Percentiles rank a stretch among this genome's conserved stretches.
These are phyloP conservation scores for Curvularia lunata DNA, from an alignment of 2,329 filamentous ascomycete species.

Conservation along the genomic window DNA sequence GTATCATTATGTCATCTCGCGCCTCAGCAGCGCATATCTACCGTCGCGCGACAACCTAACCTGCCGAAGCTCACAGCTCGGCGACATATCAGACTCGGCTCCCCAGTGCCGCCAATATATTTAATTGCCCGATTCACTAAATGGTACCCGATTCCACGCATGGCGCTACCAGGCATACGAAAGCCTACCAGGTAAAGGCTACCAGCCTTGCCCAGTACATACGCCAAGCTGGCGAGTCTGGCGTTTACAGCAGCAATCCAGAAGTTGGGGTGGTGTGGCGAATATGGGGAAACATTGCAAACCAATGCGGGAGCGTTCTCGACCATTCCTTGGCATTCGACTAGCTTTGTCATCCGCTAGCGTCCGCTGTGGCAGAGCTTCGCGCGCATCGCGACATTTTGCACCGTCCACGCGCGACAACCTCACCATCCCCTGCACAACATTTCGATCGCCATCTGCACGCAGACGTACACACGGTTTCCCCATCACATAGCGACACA, in stretches of 20 bases:
- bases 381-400: constrained; percentile 22
- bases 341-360: constrained; percentile 18
- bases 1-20: constrained; percentile 1
- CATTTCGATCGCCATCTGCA: background rate
- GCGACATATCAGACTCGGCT: background rate
- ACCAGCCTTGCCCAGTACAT: background rate
- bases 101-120: constrained; percentile 1
- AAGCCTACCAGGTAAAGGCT: background rate
- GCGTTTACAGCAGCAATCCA: background rate
- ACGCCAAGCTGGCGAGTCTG: background rate
- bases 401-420: constrained; percentile 11
- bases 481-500: background rate
- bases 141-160: background rate
- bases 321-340: constrained; percentile 15
- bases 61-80: background rate
- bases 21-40: constrained; percentile 5
- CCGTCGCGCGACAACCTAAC: background rate
- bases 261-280: background rate
- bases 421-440: background rate
- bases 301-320: constrained; percentile 3
- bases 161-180: background rate
- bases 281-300: background rate
- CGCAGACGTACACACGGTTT: background rate
- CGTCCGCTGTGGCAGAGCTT: constrained; percentile 10
- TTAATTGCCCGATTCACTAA: background rate